Base-by-base conservation (phyloP, 1,139 yeast species). In the Spencermartinsiella ligniputridi region DNA sequence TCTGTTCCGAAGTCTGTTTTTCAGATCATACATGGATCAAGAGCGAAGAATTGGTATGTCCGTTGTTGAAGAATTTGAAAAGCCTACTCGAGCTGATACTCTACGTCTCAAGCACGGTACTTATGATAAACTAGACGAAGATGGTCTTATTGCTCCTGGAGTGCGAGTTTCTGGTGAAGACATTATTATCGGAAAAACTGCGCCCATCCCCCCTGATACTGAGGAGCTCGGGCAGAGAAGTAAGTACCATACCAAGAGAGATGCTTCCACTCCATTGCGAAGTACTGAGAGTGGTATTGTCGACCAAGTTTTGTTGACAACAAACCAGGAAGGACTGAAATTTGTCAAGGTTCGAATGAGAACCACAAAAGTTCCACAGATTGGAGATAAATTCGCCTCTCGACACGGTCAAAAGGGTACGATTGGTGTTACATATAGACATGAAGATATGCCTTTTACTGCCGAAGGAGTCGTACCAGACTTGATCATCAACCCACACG, bases 361-460 rank as follows among this genome's bases (percentile, higher is more conserved):
- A 78, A 90, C 98, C 1, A 92, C 99, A 3, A 92, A 92, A 69
- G 77, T 90, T 43, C 99, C 99, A 11, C 99, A 92, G 70, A 92
- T 94, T 69, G 99, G 99, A 69, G 99, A 92, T 70, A 92, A 92
- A 70, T 92, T 92, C 70, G 97, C 98, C 3, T 90, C 97, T 37
- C 87, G 98, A 72, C 98, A 92, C 74, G 99, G 99, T 68, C 99
- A 94, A 70, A 92, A 92, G 73, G 99, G 99, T 83, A 94, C 98
- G 21, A 90, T 94, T 68, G 99, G 99, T 81, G 95, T 92, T 51
- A 92, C 98, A 1, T 94, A 92, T 65, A 81, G 97, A 64, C 94
- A 92, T 66, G 99, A 92, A 69, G 99, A 92, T 67, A 92, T 92
- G 97, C 99, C 98, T 25, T 92, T 94, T 66, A 83, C 95, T n/a